phyloP scores from a whole-genome alignment of 139 green algal genomes.

The Closterium sp. region DNA sequence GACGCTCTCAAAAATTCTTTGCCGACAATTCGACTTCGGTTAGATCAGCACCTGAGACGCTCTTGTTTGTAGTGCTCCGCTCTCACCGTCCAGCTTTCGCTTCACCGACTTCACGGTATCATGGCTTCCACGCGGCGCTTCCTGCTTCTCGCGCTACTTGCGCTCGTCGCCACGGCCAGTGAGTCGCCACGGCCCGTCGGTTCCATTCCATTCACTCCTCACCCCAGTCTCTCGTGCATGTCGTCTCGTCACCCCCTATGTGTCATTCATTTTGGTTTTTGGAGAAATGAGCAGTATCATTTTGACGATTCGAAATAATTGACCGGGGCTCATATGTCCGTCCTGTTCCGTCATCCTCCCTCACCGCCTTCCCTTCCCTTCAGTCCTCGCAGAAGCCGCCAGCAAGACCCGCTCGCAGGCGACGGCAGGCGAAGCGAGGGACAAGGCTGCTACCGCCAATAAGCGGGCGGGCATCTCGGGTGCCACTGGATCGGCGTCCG shows the following conservation, averaged over 20 bases:
- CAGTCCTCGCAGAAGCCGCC: not conserved
- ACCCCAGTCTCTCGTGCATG: too few relatives aligned
- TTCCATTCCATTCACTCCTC: not conserved
- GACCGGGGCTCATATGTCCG: not conserved
- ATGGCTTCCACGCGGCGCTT: not conserved
- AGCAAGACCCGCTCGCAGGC: not conserved
- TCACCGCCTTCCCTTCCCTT: not conserved
- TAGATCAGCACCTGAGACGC: not conserved
- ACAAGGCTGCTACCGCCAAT: not conserved
- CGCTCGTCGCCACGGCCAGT: not conserved
- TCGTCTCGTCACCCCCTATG: not conserved
- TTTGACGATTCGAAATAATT: not conserved
- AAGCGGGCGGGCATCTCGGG: not conserved
- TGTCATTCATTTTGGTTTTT: too few relatives aligned
- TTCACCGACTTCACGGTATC: not conserved
- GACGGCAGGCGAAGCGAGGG: not conserved
- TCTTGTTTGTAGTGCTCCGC: not conserved
- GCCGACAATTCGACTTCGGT: not conserved
- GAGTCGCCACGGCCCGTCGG: too few relatives aligned
- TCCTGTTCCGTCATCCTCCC: not conserved
- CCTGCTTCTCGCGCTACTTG: not conserved
- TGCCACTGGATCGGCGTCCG: too few relatives aligned
- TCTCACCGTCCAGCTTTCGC: not conserved
- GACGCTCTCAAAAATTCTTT: not conserved
- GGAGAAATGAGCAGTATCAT: too few relatives aligned